Evolutionary conservation across 2,329 filamentous ascomycete genomes (phyloP).

Genomic region (Neopestalotiopsis sp.): DNA sequence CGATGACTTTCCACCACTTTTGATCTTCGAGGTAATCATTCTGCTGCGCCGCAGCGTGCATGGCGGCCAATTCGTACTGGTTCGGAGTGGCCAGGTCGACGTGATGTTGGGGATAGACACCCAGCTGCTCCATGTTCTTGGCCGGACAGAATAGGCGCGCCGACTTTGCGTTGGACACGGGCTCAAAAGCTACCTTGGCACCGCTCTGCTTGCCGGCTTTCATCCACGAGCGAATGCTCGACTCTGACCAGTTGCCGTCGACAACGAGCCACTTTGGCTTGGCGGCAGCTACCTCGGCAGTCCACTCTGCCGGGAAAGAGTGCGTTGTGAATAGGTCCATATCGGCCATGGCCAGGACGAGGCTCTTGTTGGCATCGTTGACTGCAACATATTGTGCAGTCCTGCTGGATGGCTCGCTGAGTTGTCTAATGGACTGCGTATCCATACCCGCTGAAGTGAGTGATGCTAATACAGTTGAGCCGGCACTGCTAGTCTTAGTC

Average conservation of each 20-base stretch:
- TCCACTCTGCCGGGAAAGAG: constrained; percentile 63
- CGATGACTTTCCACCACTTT: constrained; percentile 81
- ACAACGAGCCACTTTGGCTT: constrained; percentile 80
- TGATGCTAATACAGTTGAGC: constrained; percentile 72
- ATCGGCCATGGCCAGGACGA: constrained; percentile 94
- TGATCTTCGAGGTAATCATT: constrained; percentile 71
- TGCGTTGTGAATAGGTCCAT: constrained; percentile 80
- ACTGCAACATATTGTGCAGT: constrained; percentile 93
- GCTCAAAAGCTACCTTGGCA: constrained; percentile 79
- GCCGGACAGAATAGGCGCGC: constrained; percentile 65
- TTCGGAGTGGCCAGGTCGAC: constrained; percentile 85
- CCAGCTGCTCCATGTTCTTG: constrained; percentile 44
- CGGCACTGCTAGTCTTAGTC: constrained; percentile 59
- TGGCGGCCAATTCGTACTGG: constrained; percentile 77
- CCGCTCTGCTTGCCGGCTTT: constrained; percentile 60
- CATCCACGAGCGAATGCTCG: constrained; percentile 72
- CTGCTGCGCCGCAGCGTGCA: constrained; percentile 74
- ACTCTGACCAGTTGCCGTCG: constrained; percentile 83
- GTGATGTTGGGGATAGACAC: constrained; percentile 65
- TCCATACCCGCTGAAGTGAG: constrained; percentile 70
- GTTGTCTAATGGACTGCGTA: constrained; percentile 64
- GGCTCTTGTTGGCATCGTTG: constrained; percentile 82
- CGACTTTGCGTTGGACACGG: constrained; percentile 84
- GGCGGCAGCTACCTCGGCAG: constrained; percentile 58
- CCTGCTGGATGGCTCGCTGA: constrained; percentile 60